These are phyloP conservation scores for Cordyceps tenuipes DNA, from an alignment of 2,329 filamentous ascomycete species.

Conservation along the genomic window DNA sequence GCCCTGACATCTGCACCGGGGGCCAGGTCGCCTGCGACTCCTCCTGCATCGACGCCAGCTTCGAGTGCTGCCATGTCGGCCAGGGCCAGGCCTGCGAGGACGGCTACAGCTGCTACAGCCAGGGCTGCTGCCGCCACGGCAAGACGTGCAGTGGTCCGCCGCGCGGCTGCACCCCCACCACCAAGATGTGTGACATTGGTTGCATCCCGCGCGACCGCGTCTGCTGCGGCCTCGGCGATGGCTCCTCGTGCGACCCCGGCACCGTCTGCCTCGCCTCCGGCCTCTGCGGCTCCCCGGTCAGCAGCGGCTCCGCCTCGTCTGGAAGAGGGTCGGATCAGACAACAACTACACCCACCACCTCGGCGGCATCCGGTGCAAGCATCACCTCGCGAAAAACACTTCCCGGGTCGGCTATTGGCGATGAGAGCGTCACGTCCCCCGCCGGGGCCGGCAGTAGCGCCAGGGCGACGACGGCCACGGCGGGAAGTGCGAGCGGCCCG, in stretches of 20 bases:
- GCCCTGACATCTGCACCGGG: background rate
- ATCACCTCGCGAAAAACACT: background rate
- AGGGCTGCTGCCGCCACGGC: constrained; percentile 9
- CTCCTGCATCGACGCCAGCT: constrained; percentile 1
- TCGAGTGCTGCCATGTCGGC: constrained; percentile 7
- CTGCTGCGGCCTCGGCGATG: constrained; percentile 5
- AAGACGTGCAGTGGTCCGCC: constrained; percentile 4
- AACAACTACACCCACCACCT: too few relatives aligned
- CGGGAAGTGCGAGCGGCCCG: background rate
- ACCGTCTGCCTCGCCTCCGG: background rate
- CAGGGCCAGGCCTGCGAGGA: constrained; percentile 7
- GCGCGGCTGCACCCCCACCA: background rate
- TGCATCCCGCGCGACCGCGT: constrained; percentile 7
- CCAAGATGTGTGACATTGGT: constrained; percentile 5
- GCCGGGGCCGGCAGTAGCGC: background rate
- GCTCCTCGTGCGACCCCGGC: constrained; percentile 5
- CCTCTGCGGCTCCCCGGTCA: background rate
- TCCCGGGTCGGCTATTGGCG: background rate
- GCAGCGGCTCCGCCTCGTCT: background rate
- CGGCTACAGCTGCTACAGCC: constrained; percentile 7
- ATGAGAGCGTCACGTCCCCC: background rate
- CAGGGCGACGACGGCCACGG: background rate
- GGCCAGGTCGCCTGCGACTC: background rate
- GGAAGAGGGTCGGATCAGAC: background rate
- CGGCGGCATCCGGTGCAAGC: too few relatives aligned